Conservation (phyloP, 768 basidiomycete species). For the Cystofilobasidium bisporidii region DNA sequence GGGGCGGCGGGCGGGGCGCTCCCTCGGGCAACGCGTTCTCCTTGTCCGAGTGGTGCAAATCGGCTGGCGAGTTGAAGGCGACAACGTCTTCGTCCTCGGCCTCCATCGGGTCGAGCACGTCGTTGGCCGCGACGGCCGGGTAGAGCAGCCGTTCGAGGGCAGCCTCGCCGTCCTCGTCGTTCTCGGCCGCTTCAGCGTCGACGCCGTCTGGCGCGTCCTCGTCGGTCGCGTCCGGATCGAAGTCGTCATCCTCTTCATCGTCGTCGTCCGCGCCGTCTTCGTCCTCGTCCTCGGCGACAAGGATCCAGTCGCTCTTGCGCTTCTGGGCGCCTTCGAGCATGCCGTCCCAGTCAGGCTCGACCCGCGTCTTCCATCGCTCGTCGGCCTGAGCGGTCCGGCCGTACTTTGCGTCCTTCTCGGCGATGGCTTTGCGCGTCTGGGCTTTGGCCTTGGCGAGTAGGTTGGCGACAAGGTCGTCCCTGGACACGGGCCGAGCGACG, state of each 20-base stretch:
- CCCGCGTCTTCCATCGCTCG: not conserved
- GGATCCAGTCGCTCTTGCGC: slow-evolving; percentile 5
- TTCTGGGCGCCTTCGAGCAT: not conserved
- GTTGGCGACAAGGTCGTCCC: not conserved
- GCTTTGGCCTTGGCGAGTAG: slow-evolving; percentile 1
- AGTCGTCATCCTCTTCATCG: slow-evolving; percentile 37
- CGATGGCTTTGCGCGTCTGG: not conserved
- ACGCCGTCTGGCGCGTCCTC: no score
- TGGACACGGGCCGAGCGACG: not conserved
- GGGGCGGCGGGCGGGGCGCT: not conserved
- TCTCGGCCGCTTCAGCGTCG: no score
- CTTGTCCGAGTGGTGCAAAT: slow-evolving; percentile 15
- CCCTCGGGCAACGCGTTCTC: slow-evolving; percentile 14
- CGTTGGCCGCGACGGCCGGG: slow-evolving; percentile 32
- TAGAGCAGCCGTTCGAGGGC: slow-evolving; percentile 36
- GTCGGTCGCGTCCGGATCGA: slow-evolving; percentile 46
- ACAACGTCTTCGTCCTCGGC: not conserved
- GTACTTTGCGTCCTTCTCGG: slow-evolving; percentile 4
- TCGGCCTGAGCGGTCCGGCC: not conserved
- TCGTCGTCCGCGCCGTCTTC: slow-evolving; percentile 32
- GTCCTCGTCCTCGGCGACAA: not conserved
- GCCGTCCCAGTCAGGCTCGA: not conserved
- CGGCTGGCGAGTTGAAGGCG: not conserved
- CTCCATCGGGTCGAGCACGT: not conserved
- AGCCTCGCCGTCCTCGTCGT: slow-evolving; percentile 36